Evolutionary conservation across 306 rosid species (phyloP), one percentile per base, ranked within the genome.

Genomic region (Malus orientalis): DNA sequence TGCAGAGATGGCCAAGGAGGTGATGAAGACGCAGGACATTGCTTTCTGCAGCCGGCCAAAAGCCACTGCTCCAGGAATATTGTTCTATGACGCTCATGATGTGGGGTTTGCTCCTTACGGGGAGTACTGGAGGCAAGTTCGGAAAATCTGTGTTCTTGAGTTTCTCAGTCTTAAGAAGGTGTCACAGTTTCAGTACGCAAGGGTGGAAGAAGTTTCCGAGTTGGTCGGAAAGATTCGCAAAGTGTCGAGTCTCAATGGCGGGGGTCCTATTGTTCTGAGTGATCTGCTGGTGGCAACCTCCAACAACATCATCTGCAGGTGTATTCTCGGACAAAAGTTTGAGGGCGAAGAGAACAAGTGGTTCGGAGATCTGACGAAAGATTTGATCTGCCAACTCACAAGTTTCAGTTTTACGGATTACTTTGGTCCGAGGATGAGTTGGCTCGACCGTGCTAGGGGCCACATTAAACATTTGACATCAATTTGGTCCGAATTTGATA

Each of bases 371-470:
- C 0, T 78, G 1, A 11, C 78, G 2, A 87, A 74, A 36, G 81
- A 23, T 55, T 3, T 47, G 15, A 1, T 22, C 74, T 22, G 0
- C 5, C 62, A 30, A 0, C 0, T 84, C 0, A 0, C 2, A 19
- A 42, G 74, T 30, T 86, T 81, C n/a, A 20, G 81, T 23, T 60
- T 84, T 5, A 81, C 85, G 30, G 86, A 89, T 77, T 76, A 40
- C 58, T 85, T 74, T 60, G 55, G 20, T 51, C 55, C 55, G 55
- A 51, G 55, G 55, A 15, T 51, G 20, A 51, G 7, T 51, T 51
- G 90, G 90, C 2, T 87, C 32, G 91, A 86, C 59, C 22, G 14
- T 71, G 47, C 88, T 3, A 84, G 72, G 0, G 89, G 89, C 0
- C 51, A 55, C 2, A 51, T 65, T 20, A 25, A 63, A 0, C 11